Evolutionary conservation across 2,329 filamentous ascomycete species (phyloP).

Genomic region (Gnomoniopsis sp.): DNA sequence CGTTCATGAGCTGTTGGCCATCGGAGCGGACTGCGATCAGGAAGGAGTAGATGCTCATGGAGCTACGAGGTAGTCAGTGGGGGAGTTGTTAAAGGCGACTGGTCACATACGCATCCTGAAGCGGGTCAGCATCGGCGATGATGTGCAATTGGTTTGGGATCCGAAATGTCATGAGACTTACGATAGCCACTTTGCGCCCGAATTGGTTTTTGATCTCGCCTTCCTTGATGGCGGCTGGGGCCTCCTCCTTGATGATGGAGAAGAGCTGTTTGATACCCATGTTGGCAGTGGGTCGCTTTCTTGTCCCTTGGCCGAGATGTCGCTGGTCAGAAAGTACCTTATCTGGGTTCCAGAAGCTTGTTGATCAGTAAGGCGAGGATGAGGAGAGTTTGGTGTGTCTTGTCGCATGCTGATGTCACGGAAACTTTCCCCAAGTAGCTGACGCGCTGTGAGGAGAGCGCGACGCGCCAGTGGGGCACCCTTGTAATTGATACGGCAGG

Average conservation of each 20-base stretch:
- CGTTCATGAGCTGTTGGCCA: conserved; percentile 92
- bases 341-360: background rate
- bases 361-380: background rate
- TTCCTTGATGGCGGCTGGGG: conserved; percentile 91
- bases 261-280: conserved; percentile 73
- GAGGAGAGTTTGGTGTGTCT: background rate
- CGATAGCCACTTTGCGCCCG: conserved; percentile 95
- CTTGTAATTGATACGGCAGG: background rate
- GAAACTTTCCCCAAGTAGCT: conserved; percentile 18
- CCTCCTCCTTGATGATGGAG: conserved; percentile 83
- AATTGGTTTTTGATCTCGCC: conserved; percentile 99
- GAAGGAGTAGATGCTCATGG: conserved; percentile 99
- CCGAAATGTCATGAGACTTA: conserved; percentile 47
- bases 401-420: background rate
- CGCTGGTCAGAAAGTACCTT: background rate
- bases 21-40: conserved; percentile 95
- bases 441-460: conserved; percentile 4
- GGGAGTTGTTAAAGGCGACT: background rate
- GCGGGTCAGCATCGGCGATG: conserved; percentile 10
- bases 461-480: conserved; percentile 9
- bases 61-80: conserved; percentile 45
- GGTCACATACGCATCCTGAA: conserved; percentile 52
- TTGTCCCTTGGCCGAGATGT: background rate
- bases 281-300: conserved; percentile 22
- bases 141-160: background rate